A percentile compares a stretch with the other conserved stretches of the same genome.
These are phyloP conservation scores for Penicillium ucsense DNA, from an alignment of 495 filamentous ascomycete species.

Conservation along the genomic window DNA sequence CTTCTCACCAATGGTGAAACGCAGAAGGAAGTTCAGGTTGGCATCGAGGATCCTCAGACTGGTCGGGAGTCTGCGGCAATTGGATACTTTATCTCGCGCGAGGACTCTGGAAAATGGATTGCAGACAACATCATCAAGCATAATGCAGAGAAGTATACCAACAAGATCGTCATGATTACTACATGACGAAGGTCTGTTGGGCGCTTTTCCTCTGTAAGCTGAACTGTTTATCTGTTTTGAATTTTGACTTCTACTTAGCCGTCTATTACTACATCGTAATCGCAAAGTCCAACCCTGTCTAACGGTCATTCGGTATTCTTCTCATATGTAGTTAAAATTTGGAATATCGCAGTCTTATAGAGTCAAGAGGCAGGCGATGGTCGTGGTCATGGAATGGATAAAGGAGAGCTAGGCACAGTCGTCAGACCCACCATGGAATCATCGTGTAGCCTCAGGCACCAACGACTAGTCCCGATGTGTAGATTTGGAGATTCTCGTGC, in stretches of 20 bases:
- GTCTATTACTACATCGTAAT: too few relatives aligned
- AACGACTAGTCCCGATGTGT: slow-evolving; percentile 9
- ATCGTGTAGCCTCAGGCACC: slow-evolving; percentile 8
- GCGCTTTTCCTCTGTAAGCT: neutral
- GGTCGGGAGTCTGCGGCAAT: slow-evolving; percentile 30
- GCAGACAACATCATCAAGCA: slow-evolving; percentile 6
- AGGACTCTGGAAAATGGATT: slow-evolving; percentile 12
- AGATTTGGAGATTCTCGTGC: slow-evolving; percentile 20
- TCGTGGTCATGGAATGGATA: too few relatives aligned
- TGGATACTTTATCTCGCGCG: slow-evolving; percentile 32
- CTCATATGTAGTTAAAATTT: too few relatives aligned
- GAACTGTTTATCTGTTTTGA: neutral
- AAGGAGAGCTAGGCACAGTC: too few relatives aligned
- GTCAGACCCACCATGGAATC: too few relatives aligned
- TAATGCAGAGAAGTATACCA: slow-evolving; percentile 5
- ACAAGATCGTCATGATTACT: slow-evolving; percentile 13
- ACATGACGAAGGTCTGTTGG: neutral
- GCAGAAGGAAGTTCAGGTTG: slow-evolving; percentile 23
- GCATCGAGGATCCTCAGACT: slow-evolving; percentile 28
- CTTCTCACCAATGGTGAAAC: slow-evolving; percentile 27
- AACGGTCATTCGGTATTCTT: too few relatives aligned
- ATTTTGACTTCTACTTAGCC: neutral
- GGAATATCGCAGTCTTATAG: too few relatives aligned
- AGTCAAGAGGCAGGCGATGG: too few relatives aligned
- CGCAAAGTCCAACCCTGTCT: too few relatives aligned